Conservation (phyloP, 2,329 filamentous ascomycete genomes). For the Xylaria hypoxylon region DNA sequence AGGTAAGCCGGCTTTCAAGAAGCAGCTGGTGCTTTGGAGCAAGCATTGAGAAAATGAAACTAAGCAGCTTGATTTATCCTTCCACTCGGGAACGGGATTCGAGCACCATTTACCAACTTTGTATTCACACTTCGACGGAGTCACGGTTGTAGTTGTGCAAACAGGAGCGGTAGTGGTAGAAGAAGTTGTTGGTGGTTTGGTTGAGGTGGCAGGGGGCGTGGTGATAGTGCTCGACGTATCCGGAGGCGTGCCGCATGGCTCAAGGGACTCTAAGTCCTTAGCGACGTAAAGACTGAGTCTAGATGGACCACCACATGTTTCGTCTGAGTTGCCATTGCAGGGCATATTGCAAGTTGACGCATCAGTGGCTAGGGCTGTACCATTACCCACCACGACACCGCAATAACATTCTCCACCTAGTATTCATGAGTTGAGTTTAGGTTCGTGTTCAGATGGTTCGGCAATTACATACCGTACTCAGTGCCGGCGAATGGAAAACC, state of each 20-base stretch:
- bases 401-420: constrained; percentile 60
- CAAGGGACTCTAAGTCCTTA: constrained; percentile 60
- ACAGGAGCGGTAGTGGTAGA: constrained; percentile 53
- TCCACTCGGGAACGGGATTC: constrained; percentile 61
- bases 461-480: constrained; percentile 54
- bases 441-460: background rate
- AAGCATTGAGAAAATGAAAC: constrained; percentile 58
- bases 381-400: constrained; percentile 64
- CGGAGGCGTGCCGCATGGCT: constrained; percentile 47
- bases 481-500: constrained; percentile 63
- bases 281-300: constrained; percentile 61
- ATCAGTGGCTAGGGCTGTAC: constrained; percentile 52
- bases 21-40: constrained; percentile 63
- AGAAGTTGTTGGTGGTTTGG: constrained; percentile 37
- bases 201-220: constrained; percentile 36
- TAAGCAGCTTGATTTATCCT: constrained; percentile 57
- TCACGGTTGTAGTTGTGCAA: constrained; percentile 61
- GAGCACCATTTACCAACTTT: constrained; percentile 62
- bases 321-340: constrained; percentile 61
- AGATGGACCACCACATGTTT: constrained; percentile 58
- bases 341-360: constrained; percentile 60
- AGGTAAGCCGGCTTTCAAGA: constrained; percentile 63
- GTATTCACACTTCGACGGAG: constrained; percentile 65
- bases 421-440: constrained; percentile 9
- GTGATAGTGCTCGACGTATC: constrained; percentile 56